Base-by-base conservation (phyloP, 805 yeast species). In the Metschnikowia kofuensis region DNA sequence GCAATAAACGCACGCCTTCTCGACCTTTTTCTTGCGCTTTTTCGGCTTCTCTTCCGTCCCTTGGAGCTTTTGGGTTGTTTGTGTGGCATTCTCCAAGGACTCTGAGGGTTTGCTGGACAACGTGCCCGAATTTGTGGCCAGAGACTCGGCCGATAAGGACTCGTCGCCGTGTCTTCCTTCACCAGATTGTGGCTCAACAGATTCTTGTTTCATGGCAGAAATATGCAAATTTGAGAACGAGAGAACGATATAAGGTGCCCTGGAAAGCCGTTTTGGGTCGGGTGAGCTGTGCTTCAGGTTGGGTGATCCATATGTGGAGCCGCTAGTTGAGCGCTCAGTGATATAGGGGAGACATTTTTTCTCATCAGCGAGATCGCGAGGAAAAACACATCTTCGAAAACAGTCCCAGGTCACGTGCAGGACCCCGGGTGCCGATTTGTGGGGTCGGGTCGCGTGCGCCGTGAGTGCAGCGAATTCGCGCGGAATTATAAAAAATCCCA, bases 1-100 rank as follows among this genome's bases (percentile, higher is more conserved):
- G 64, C 97, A 91, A 62, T 87, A 91, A 1, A 91, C 86, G 68
- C 98, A 91, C 0, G 98, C 96, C 43, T 77, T 70, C 16, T 72
- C 78, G 12, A 78, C 81, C 59, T 83, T 81, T 60, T 78, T 69
- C 65, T 75, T 79, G 46, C 79, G 67, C 42, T 59, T 61, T 47
- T 56, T 58, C 14, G 42, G 47, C 21, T 47, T 48, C 7, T 38
- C 41, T 27, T 37, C 32, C 7, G 31, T 34, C n/a, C 38, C 26
- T 7, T 38, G 32, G 27, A 8, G 14, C 8, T 16, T 41, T 12
- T 13, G 14, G 9, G 34, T 12, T 15, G 7, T 38, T 29, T 21
- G 38, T 12, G 34, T 38, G 26, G 32, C 26, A 8, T 15, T 26
- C n/a, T 21, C 46, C 2, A 41, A 15, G 10, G 29, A 27, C 21